Conservation (phyloP, 352 stramenopile species). For the Phytophthora colocasiae region DNA sequence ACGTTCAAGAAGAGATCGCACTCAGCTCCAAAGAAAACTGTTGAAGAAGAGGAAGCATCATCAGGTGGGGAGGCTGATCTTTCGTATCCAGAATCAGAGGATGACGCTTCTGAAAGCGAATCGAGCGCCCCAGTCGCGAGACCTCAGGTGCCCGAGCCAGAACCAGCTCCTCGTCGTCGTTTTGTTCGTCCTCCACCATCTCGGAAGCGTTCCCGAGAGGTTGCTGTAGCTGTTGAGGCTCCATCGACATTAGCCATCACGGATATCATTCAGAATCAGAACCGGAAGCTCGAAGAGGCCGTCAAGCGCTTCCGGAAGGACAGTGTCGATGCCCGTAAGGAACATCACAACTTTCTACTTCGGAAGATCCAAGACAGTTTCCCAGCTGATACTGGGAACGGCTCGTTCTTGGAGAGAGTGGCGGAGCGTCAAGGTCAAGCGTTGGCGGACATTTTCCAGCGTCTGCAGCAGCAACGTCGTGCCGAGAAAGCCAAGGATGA, state of each 20-base stretch:
- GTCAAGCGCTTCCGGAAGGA: slow-evolving; percentile 56
- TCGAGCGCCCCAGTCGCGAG: slow-evolving; percentile 14
- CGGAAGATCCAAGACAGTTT: slow-evolving; percentile 47
- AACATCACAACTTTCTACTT: slow-evolving; percentile 46
- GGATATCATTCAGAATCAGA: slow-evolving; percentile 51
- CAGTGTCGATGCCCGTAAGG: slow-evolving; percentile 36
- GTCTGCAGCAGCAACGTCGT: slow-evolving; percentile 38
- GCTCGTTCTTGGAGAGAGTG: slow-evolving; percentile 47
- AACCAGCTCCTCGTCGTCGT: slow-evolving; percentile 5
- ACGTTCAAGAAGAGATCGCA: slow-evolving; percentile 25
- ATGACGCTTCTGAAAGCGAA: slow-evolving; percentile 29
- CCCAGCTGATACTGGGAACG: slow-evolving; percentile 35
- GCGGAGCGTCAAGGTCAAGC: slow-evolving; percentile 44
- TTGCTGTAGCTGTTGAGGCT: neutral
- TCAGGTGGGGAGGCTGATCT: slow-evolving; percentile 29
- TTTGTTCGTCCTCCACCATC: neutral
- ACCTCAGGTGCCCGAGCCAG: slow-evolving; percentile 3
- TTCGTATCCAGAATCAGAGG: slow-evolving; percentile 31
- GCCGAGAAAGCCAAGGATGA: slow-evolving; percentile 40
- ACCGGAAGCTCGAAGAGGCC: slow-evolving; percentile 36
- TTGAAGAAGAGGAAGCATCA: slow-evolving; percentile 13
- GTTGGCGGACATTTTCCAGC: slow-evolving; percentile 46
- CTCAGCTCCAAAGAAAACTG: slow-evolving; percentile 2
- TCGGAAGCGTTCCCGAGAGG: slow-evolving; percentile 29
- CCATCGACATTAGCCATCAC: slow-evolving; percentile 41